Conservation (phyloP, 2,329 filamentous ascomycete genomes). For the Domatiomyces globalis region DNA sequence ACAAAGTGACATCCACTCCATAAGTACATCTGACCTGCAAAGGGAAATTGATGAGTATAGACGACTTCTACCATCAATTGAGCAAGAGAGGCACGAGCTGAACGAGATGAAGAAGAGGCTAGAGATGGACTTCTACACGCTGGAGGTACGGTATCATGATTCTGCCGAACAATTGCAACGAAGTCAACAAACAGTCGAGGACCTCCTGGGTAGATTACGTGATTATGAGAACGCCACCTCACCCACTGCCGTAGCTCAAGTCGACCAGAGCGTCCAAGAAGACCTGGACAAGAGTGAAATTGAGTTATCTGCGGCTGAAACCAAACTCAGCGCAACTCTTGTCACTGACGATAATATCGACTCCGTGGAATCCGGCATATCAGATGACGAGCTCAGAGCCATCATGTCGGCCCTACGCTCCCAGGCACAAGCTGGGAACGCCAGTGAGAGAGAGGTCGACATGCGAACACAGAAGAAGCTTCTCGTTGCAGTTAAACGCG, state of each 20-base stretch:
- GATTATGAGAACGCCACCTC: slow-evolving; percentile 15
- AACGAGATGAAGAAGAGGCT: slow-evolving; percentile 35
- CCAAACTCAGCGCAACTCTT: slow-evolving; percentile 14
- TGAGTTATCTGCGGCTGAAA: slow-evolving; percentile 11
- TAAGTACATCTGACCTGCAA: slow-evolving; percentile 14
- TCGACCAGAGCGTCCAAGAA: slow-evolving; percentile 3
- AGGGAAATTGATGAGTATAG: slow-evolving; percentile 25
- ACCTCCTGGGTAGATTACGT: slow-evolving; percentile 14
- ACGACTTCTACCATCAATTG: slow-evolving; percentile 32
- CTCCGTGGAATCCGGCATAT: slow-evolving; percentile 6
- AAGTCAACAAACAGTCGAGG: slow-evolving; percentile 17
- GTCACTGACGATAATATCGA: slow-evolving; percentile 6
- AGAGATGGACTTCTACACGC: slow-evolving; percentile 35
- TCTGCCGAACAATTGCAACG: slow-evolving; percentile 27
- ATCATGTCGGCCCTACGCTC: slow-evolving; percentile 18
- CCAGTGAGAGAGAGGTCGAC: slow-evolving; percentile 11
- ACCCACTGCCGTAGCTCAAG: slow-evolving; percentile 6
- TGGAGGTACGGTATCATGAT: slow-evolving; percentile 31
- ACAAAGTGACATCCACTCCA: slow-evolving; percentile 28
- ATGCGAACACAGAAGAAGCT: slow-evolving; percentile 17
- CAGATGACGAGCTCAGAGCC: slow-evolving; percentile 17
- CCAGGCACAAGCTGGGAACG: slow-evolving; percentile 13
- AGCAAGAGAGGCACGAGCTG: slow-evolving; percentile 35
- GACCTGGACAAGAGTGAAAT: not conserved
- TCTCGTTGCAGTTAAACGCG: slow-evolving; percentile 12